These are phyloP conservation scores for Rhytidhysteron rufulum DNA, from an alignment of 2,329 filamentous ascomycete genomes.

Conservation along the genomic window DNA sequence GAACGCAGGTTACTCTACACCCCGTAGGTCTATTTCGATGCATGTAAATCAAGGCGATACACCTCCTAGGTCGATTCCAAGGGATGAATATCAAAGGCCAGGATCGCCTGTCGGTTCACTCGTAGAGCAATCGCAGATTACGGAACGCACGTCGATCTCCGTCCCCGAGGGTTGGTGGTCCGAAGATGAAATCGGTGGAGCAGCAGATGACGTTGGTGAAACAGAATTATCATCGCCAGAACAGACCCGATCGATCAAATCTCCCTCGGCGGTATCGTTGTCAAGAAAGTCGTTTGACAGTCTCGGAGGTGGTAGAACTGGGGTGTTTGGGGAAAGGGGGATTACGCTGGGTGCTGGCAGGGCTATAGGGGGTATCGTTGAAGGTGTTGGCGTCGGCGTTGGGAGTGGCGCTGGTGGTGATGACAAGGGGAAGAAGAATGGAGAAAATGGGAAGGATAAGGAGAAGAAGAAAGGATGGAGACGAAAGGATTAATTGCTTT, in stretches of 20 bases:
- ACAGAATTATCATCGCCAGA: slow-evolving; percentile 11
- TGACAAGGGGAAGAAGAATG: slow-evolving; percentile 9
- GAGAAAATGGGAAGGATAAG: neutral
- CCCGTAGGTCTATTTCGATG: slow-evolving; percentile 11
- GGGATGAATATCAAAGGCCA: neutral
- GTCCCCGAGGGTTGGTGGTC: slow-evolving; percentile 39
- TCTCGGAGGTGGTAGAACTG: slow-evolving; percentile 18
- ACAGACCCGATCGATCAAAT: no score
- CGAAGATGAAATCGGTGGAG: slow-evolving; percentile 32
- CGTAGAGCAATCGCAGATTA: slow-evolving; percentile 20
- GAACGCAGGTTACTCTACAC: no score
- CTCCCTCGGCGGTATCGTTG: neutral
- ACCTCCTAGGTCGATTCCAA: slow-evolving; percentile 8
- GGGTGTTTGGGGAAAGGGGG: slow-evolving; percentile 27
- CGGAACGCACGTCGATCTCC: slow-evolving; percentile 24
- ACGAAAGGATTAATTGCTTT: no score
- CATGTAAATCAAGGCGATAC: slow-evolving; percentile 12
- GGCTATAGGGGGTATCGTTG: slow-evolving; percentile 27
- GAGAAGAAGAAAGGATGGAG: slow-evolving; percentile 1
- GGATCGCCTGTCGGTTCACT: slow-evolving; percentile 19
- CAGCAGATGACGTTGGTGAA: neutral
- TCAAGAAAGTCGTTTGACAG: slow-evolving; percentile 16
- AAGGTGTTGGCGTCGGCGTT: slow-evolving; percentile 9
- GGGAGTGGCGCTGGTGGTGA: slow-evolving; percentile 20
- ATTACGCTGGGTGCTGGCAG: slow-evolving; percentile 30